Evolutionary conservation across 805 yeast genomes (phyloP).

Genomic region (Barnettozyma pratensis): DNA sequence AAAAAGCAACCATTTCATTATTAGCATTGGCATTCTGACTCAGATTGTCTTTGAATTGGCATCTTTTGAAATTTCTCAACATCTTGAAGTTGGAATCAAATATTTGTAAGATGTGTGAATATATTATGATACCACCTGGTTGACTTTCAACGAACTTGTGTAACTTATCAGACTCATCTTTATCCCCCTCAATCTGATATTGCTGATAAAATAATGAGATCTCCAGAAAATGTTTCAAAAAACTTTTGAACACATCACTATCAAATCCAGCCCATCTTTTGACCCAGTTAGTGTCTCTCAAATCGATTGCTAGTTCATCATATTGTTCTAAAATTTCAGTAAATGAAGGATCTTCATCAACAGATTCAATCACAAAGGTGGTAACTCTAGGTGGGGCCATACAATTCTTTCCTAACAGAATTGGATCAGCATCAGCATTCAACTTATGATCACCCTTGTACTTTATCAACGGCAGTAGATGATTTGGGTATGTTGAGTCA

Average conservation of each 20-base stretch:
- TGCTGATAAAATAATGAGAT: slow-evolving; percentile 2
- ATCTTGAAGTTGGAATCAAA: slow-evolving; percentile 18
- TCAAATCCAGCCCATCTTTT: slow-evolving; percentile 54
- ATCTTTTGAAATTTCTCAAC: slow-evolving; percentile 16
- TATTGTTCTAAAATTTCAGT: slow-evolving; percentile 3
- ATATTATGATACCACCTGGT: slow-evolving; percentile 22
- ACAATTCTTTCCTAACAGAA: slow-evolving; percentile 29
- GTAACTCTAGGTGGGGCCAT: slow-evolving; percentile 31
- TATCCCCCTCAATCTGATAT: not conserved
- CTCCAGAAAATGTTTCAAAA: slow-evolving; percentile 50
- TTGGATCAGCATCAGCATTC: slow-evolving; percentile 22
- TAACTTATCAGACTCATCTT: not conserved
- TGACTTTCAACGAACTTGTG: not conserved
- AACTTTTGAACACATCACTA: slow-evolving; percentile 54
- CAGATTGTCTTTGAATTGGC: slow-evolving; percentile 9
- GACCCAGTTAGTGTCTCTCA: slow-evolving; percentile 55
- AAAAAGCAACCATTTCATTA: slow-evolving; percentile 14
- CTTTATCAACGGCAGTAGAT: slow-evolving; percentile 11
- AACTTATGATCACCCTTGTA: slow-evolving; percentile 17
- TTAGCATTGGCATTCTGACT: slow-evolving; percentile 6
- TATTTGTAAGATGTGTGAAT: slow-evolving; percentile 20
- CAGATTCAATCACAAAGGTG: slow-evolving; percentile 25
- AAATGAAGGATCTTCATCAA: slow-evolving; percentile 22
- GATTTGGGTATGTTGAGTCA: slow-evolving; percentile 3
- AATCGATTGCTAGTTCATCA: slow-evolving; percentile 37